Evolutionary conservation across 1,139 yeast genomes (phyloP), one percentile per base, ranked within the genome.

Genomic region (Lodderomyces elongisporus): DNA sequence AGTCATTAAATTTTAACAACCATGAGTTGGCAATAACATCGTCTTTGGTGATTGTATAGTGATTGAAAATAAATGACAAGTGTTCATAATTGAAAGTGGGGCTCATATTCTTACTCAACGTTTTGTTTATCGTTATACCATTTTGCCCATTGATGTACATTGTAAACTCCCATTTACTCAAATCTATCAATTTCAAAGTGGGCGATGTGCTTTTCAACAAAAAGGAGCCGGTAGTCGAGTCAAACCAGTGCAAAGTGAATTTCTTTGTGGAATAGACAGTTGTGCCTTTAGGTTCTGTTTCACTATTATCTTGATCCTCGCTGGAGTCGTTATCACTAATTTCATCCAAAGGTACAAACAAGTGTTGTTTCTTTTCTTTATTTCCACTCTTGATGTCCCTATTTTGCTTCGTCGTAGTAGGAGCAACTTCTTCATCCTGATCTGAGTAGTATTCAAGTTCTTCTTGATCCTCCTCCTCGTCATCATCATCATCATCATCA

Each of bases 41-140:
- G 4, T 48, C 56, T 4, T 40, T 37, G 6, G 34, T 42, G 10
- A 34, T 32, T 1, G 39, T 33, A 21, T 60, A 62, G 42, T 74
- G 68, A 49, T 83, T 83, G 68, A 85, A 87, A 22, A 81, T 70
- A 46, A 87, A 83, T 0, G 85, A 69, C 8, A 56, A 43, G 22
- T 70, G 68, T 25, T 73, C 78, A 39, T 63, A 69, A 47, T 80
- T 77, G 51, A 85, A 81, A 10, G 74, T 68, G 1, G 94, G 88
- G 46, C 74, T 79, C 60, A 84, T 61, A 23, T 69, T 66, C 7
- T 74, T 66, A 13, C 60, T 51, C 17, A 85, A 50, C 1, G 53
- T 47, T 4, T 71, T 58, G 3, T 74, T 77, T 14, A 82, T 51
- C 25, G 62, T 39, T 17, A 52, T 37, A 3, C 35, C 34, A 2